Conservation (phyloP, 495 filamentous ascomycete genomes). For the Trichoderma asperelloides region DNA sequence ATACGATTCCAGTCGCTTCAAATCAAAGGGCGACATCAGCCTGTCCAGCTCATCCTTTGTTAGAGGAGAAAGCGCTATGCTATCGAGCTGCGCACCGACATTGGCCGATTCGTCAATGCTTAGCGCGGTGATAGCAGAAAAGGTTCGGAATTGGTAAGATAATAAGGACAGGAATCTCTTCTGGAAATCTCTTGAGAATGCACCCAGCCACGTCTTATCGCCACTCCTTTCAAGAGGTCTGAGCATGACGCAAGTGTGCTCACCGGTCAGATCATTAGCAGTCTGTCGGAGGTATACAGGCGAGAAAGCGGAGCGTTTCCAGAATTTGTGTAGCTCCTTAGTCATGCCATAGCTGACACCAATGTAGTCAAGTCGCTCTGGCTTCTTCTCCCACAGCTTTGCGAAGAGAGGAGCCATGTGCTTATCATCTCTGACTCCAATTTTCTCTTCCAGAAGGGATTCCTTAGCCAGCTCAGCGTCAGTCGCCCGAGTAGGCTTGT, state of each 20-base stretch:
- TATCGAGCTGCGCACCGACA: slow-evolving; percentile 55
- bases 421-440: slow-evolving; percentile 82
- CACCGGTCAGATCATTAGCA: slow-evolving; percentile 88
- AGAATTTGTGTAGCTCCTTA: slow-evolving; percentile 84
- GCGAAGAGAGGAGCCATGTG: slow-evolving; percentile 90
- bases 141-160: slow-evolving; percentile 84
- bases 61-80: slow-evolving; percentile 37
- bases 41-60: slow-evolving; percentile 65
- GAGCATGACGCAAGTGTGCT: slow-evolving; percentile 97
- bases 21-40: slow-evolving; percentile 78
- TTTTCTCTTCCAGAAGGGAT: slow-evolving; percentile 73
- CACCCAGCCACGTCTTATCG: slow-evolving; percentile 76
- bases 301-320: slow-evolving; percentile 77
- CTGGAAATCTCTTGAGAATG: slow-evolving; percentile 89
- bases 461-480: slow-evolving; percentile 74
- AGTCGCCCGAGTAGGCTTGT: slow-evolving; percentile 67
- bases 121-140: slow-evolving; percentile 71
- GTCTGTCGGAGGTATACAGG: slow-evolving; percentile 96
- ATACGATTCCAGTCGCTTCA: slow-evolving; percentile 89
- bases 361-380: slow-evolving; percentile 78
- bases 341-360: slow-evolving; percentile 96
- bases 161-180: slow-evolving; percentile 78
- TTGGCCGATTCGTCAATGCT: slow-evolving; percentile 83
- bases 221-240: slow-evolving; percentile 56
- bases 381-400: slow-evolving; percentile 73